Base-by-base conservation (phyloP, 2,329 filamentous ascomycete genomes). In the Falciphora oryzae region DNA sequence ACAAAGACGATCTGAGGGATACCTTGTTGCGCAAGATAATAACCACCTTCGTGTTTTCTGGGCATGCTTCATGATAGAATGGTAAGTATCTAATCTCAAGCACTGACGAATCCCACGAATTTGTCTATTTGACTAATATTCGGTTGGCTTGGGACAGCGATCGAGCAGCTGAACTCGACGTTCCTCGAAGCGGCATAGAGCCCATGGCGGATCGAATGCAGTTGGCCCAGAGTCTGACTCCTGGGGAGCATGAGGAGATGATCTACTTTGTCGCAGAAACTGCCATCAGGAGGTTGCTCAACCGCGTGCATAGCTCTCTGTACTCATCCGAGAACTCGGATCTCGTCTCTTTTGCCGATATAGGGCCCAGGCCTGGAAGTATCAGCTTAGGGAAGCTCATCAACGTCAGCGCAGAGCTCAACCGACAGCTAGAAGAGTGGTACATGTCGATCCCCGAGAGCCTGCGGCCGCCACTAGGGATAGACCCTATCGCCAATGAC, bases 1-100 rank as follows among this genome's bases (percentile, higher is more conserved):
- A 57, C 62, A 64, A 57, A 64, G 53, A 62, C 59, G 63, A 62
- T 44, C 31, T 11, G 63, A 57, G 22, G 57, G 65, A 1, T 32
- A 57, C 18, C 35, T 61, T 2, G 38, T 65, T 6, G 64, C 66
- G 5, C 70, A 67, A 14, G 71, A 81, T 65, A 81, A 86, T 67
- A 71, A 79, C 25, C 80, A 81, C 65, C 76, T 84, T 56, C 80
- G 88, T 65, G 84, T 85, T 1, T 91, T 89, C 68, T 92, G 89
- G 89, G 88, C 88, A 35, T 90, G 87, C 71, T 79, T 91, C 65
- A 88, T 91, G 69, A 79, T 90, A 38, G 89, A 92, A 75, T 91
- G 85, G 85, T 88, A 74, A 68, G 75, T 68, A 3, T 56, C n/a
- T 27, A 61, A 10, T 16, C 25, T 31, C 3, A 8, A 5, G 38